Evolutionary conservation across 805 yeast species (phyloP), one percentile per base, ranked within the genome.

Genomic region (Myxozyma mucilagina): DNA sequence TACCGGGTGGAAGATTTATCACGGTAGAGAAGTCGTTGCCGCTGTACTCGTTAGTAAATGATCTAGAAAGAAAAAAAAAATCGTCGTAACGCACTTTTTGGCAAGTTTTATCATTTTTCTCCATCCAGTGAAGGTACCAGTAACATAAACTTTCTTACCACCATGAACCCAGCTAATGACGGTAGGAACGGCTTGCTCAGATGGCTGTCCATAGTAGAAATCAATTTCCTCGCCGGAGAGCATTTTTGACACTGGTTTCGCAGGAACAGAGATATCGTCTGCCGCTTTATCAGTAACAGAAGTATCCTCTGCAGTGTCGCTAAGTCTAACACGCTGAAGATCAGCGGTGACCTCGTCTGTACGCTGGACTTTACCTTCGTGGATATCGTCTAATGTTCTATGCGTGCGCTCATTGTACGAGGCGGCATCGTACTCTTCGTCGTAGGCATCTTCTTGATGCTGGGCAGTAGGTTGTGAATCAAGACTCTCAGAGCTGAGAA

Each of bases 81-180:
- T 14, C 9, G 9, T 32, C 13, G 31, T 5, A 18, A 35, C 52
- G 42, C 61, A 61, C 57, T 52, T 52, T 43, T 54, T 45, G 1
- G 64, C 45, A 16, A 94, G 78, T 43, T 96, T 96, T 71, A 93
- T 92, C 98, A 94, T 93, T 75, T 92, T 93, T 67, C 97, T 80
- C 98, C 99, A 94, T 3, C 97, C 97, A 0, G 99, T 94, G 75
- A 93, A 93, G 0, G 97, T 89, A 53, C 99, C 99, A 39, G 97
- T 94, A 13, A 93, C 97, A 73, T 91, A 94, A 1, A 94, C 98
- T 69, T 89, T 89, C 53, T 83, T 83, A 63, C 99, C 99, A n/a
- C 98, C 98, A 74, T 93, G 97, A 16, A 85, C 86, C 99, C 99
- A 93, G 66, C 84, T 84, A 60, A 91, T 87, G 59, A 87, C 91